Evolutionary conservation across 306 rosid species (phyloP).

Genomic region (Rosa lucieae): DNA sequence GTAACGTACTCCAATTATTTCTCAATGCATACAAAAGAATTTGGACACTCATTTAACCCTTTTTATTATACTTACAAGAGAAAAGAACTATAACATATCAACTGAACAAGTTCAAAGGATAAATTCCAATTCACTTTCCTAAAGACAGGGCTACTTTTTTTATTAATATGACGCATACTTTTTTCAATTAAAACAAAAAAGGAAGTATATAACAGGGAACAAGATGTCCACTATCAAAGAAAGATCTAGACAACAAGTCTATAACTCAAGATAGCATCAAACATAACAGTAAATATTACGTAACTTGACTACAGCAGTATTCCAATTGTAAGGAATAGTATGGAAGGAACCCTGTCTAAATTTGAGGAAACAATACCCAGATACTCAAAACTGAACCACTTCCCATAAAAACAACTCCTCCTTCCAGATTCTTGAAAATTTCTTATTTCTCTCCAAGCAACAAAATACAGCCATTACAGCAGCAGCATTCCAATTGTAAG

Average conservation of each 20-base stretch:
- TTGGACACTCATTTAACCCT: slow-evolving; percentile 12
- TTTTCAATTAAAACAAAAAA: background rate
- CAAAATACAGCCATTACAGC: background rate
- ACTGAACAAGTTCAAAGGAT: background rate
- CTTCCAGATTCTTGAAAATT: background rate
- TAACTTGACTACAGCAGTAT: background rate
- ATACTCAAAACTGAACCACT: background rate
- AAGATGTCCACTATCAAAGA: background rate
- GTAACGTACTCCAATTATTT: slow-evolving; percentile 8
- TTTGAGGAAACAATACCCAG: background rate
- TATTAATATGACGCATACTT: background rate
- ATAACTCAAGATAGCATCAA: background rate
- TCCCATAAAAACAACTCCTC: background rate
- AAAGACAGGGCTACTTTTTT: background rate
- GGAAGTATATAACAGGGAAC: background rate
- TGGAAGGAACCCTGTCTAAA: background rate
- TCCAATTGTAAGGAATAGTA: background rate
- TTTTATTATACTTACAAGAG: background rate
- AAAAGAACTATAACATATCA: background rate
- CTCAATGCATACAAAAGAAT: slow-evolving; percentile 18
- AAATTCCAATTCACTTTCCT: background rate
- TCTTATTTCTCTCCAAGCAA: background rate
- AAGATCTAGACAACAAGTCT: background rate
- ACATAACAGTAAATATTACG: background rate
- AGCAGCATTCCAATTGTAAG: background rate